phyloP scores from a whole-genome alignment of 164 flowering plant genomes.

The Macadamia integrifolia region DNA sequence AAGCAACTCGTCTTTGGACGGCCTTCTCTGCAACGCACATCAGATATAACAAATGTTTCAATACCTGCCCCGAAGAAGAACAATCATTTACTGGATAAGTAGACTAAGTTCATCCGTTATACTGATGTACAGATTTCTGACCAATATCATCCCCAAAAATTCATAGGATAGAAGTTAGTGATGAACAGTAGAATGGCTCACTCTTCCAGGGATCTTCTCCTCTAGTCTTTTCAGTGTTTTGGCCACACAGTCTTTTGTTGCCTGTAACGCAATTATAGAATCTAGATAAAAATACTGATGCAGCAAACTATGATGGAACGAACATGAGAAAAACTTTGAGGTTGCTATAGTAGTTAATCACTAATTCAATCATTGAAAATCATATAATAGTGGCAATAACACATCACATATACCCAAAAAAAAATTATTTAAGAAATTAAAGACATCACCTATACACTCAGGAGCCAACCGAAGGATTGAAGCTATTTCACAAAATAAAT shows the following conservation, averaged over 20 bases:
- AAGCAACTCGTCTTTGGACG: conserved; percentile 78
- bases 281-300: neutral
- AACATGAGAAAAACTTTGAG: neutral
- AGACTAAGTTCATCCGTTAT: neutral
- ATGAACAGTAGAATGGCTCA: conserved; percentile 26
- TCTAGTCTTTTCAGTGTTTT: conserved; percentile 93
- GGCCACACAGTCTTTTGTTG: conserved; percentile 96
- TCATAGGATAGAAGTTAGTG: neutral
- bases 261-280: conserved; percentile 35
- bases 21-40: conserved; percentile 72
- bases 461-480: too few species aligned
- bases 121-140: neutral
- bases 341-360: neutral
- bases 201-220: conserved; percentile 91
- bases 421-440: neutral
- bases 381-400: neutral
- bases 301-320: conserved; percentile 5
- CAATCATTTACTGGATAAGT: conserved; percentile 5
- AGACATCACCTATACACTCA: too few species aligned
- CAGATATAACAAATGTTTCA: conserved; percentile 73
- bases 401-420: neutral
- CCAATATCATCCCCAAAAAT: neutral
- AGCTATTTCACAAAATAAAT: neutral
- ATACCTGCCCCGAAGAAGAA: conserved; percentile 38
- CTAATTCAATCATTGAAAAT: neutral